Conservation (phyloP, 2,329 filamentous ascomycete genomes). For the Fusarium globosum region DNA sequence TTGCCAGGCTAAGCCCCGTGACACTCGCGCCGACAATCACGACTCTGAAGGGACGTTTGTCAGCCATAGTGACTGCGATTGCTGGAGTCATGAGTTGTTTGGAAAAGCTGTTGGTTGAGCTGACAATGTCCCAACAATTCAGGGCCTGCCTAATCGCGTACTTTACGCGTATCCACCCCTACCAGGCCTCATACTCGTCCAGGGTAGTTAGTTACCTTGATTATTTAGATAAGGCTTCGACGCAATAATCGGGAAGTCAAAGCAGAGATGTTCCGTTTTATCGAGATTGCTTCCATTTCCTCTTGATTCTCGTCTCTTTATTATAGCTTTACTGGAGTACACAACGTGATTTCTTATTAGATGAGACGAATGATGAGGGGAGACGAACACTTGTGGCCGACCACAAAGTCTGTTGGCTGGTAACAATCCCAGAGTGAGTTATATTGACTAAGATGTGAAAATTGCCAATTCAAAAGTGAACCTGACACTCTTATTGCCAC, state of each 20-base stretch:
- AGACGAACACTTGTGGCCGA: too few relatives aligned
- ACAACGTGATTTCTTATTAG: fast-evolving
- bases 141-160: background rate
- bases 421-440: fast-evolving
- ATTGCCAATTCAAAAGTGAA: fast-evolving
- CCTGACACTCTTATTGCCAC: fast-evolving
- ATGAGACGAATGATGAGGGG: too few relatives aligned
- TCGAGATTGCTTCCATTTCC: fast-evolving
- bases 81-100: too few relatives aligned
- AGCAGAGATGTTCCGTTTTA: fast-evolving
- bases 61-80: background rate
- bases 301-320: fast-evolving
- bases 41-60: background rate
- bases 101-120: background rate
- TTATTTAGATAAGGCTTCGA: background rate
- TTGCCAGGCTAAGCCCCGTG: background rate
- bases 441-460: background rate
- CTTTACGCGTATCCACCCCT: background rate
- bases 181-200: background rate
- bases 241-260: too few relatives aligned
- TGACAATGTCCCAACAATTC: background rate
- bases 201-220: fast-evolving
- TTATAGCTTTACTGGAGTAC: fast-evolving
- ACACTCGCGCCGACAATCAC: background rate
- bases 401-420: background rate